Evolutionary conservation across 139 green algal genomes (phyloP).

Genomic region (Chlamydomonas incerta): DNA sequence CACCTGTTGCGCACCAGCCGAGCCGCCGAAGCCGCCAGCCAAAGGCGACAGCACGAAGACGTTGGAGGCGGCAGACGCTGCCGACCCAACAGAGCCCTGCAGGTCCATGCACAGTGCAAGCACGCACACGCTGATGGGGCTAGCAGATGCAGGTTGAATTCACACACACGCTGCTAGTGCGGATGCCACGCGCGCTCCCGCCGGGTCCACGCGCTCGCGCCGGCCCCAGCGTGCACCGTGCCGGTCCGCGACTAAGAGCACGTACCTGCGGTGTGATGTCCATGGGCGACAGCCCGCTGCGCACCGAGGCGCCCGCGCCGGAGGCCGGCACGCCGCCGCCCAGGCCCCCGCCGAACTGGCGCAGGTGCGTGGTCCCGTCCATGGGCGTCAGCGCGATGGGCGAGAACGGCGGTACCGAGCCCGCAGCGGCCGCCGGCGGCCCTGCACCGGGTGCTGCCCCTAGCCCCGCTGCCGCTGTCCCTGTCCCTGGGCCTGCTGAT

Average conservation of each 20-base stretch:
- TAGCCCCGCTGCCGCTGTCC: no score
- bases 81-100: neutral
- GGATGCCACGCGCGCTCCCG: no score
- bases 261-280: slow-evolving; percentile 36
- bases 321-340: no score
- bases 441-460: no score
- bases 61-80: neutral
- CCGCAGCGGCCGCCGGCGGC: neutral
- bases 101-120: neutral
- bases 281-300: neutral
- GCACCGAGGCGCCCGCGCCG: neutral
- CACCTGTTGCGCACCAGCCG: neutral
- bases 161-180: no score
- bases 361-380: neutral
- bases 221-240: neutral
- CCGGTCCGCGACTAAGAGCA: neutral
- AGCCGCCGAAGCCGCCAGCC: neutral
- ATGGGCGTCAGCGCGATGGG: slow-evolving; percentile 22
- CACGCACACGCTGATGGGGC: neutral
- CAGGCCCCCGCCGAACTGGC: no score
- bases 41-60: slow-evolving; percentile 16
- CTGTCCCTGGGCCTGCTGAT: no score
- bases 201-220: no score
- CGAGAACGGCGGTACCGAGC: neutral
- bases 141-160: neutral